Conservation (phyloP, 225 moss, liverwort and hornwort genomes). For the Asterella californica region DNA sequence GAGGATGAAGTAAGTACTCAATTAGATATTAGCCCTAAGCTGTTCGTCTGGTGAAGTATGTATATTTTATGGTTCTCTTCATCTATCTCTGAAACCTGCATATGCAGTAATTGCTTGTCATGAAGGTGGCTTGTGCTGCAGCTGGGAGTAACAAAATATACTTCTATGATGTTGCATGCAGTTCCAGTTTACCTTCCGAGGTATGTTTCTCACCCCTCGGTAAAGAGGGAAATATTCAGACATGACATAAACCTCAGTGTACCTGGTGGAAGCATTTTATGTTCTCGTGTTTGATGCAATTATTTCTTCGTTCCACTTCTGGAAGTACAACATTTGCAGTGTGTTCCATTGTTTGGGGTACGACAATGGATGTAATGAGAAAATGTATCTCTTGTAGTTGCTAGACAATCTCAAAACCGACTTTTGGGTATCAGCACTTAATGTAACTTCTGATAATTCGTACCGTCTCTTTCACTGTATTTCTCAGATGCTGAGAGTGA, state of each 20-base stretch:
- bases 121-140: conserved; percentile 82
- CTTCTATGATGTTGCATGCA: conserved; percentile 71
- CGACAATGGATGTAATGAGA: not conserved
- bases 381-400: not conserved
- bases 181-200: conserved; percentile 51
- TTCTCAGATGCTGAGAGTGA: conserved; percentile 36
- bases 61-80: not conserved
- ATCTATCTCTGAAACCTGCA: not conserved
- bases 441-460: not conserved
- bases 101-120: conserved; percentile 9
- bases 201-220: conserved; percentile 26
- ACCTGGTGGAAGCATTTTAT: not conserved
- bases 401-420: no score
- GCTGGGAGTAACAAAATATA: conserved; percentile 53
- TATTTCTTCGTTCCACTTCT: not conserved
- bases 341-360: not conserved
- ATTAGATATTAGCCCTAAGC: not conserved
- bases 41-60: not conserved
- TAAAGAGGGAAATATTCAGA: not conserved
- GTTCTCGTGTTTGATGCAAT: not conserved
- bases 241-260: not conserved
- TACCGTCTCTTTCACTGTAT: no score
- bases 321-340: no score
- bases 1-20: conserved; percentile 68
- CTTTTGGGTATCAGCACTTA: not conserved